Base-by-base conservation (phyloP, 768 basidiomycete genomes). In the Artomyces pyxidatus region DNA sequence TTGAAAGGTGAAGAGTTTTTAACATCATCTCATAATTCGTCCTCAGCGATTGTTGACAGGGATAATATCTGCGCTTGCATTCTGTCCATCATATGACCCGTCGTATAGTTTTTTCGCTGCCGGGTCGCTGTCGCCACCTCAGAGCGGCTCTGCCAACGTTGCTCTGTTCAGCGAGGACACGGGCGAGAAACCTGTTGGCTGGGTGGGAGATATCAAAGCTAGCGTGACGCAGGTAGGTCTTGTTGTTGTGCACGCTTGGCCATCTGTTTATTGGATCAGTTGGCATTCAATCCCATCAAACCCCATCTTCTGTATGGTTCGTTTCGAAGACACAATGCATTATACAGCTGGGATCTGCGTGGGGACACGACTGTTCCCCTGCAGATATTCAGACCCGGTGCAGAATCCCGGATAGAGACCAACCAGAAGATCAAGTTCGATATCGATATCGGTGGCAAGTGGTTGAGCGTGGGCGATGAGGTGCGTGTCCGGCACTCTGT, bases 401-500 rank as follows among this genome's bases (percentile, higher is more conserved):
- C 37, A 29, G 19, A 14, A 28, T 40, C 47, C 17, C 16, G 43
- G 37, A 21, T 27, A 32, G 37, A 48, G 35, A 85, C 86, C 19
- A 93, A 94, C 60, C 94, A 96, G 63, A 78, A 78, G 53, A 68
- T 83, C 22, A 63, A 68, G n/a, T 94, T 95, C 58, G 88, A 88
- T 55, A 61, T 94, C 0, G 89, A 94, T 59, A 47, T 72, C 10
- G 69, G 72, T 32, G 90, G 92, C 1, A 69, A 67, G 40, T 80
- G 75, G 65, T 57, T 94, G 30, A 74, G 72, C 22, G 66, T 75
- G 2, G 91, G 91, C 1, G 80, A 82, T 61, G 76, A 83, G 71
- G 89, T 84, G 45, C 35, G 78, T 65, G 28, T 19, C 11, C 21
- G 19, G 41, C n/a, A 22, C 29, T 47, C 23, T n/a, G 5, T 16